These are phyloP conservation scores for Xanthoparmelia taractica DNA, from an alignment of 495 filamentous ascomycete species.

Conservation along the genomic window DNA sequence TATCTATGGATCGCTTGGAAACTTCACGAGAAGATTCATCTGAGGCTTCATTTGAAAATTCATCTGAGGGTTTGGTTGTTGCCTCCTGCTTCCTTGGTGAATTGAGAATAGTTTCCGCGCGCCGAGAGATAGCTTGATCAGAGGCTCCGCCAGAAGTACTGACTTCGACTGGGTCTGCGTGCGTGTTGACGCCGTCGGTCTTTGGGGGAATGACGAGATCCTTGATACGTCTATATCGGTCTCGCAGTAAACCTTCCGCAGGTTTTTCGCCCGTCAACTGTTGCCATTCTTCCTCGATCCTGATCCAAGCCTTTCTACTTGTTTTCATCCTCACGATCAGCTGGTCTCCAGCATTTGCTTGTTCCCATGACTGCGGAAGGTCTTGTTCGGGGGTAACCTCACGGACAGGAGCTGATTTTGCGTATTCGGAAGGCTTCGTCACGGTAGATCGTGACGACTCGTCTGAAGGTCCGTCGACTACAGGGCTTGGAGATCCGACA, in stretches of 20 bases:
- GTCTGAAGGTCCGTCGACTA: neutral
- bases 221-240: neutral
- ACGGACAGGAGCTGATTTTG: neutral
- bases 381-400: neutral
- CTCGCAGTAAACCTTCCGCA: neutral
- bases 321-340: neutral
- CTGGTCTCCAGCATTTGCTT: neutral
- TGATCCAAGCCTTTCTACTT: neutral
- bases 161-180: neutral
- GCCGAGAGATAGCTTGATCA: neutral
- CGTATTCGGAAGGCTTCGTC: neutral
- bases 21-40: neutral
- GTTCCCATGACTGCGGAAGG: neutral
- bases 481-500: neutral
- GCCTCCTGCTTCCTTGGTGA: slow-evolving; percentile 1
- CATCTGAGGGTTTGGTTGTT: neutral
- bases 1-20: neutral
- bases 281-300: neutral
- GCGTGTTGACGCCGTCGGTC: neutral
- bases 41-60: neutral
- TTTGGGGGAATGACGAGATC: neutral
- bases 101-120: neutral
- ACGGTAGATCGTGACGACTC: neutral
- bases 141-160: neutral
- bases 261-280: neutral